These are phyloP conservation scores for Gaeumannomyces sp. DNA, from an alignment of 2,329 filamentous ascomycete species.

Conservation along the genomic window DNA sequence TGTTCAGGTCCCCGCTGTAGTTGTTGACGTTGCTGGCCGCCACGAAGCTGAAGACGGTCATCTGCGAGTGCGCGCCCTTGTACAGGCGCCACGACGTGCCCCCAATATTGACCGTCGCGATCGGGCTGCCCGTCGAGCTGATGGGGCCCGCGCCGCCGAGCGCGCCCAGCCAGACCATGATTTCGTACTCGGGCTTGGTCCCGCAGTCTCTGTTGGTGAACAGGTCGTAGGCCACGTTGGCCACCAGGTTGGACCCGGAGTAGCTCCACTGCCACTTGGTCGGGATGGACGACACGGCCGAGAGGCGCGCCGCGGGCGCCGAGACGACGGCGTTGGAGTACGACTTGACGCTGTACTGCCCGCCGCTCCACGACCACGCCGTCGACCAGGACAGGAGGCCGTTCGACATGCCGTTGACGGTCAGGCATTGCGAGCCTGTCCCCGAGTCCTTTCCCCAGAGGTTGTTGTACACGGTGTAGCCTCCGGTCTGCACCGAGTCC, in stretches of 20 bases:
- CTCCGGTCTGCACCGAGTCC: constrained; percentile 20
- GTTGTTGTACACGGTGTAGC: constrained; percentile 46
- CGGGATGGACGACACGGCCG: constrained; percentile 28
- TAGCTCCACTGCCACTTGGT: constrained; percentile 34
- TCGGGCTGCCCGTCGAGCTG: constrained; percentile 41
- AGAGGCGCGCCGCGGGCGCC: constrained; percentile 26
- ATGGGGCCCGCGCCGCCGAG: constrained; percentile 55
- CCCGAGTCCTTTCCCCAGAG: constrained; percentile 38
- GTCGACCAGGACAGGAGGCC: constrained; percentile 35
- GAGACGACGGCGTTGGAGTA: constrained; percentile 37
- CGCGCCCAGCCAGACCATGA: constrained; percentile 59
- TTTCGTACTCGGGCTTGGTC: constrained; percentile 45
- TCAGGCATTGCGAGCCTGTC: constrained; percentile 37
- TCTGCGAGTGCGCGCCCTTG: constrained; percentile 52
- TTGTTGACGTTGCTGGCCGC: constrained; percentile 34
- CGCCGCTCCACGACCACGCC: constrained; percentile 36
- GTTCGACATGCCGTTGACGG: constrained; percentile 28
- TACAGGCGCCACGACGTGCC: constrained; percentile 53
- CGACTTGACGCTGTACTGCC: constrained; percentile 35
- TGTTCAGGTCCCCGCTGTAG: constrained; percentile 51
- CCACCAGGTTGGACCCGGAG: constrained; percentile 30
- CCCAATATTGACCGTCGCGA: constrained; percentile 48
- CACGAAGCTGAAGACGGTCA: constrained; percentile 53
- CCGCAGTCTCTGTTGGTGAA: constrained; percentile 46
- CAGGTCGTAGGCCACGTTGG: constrained; percentile 55